Percentiles rank a stretch among this genome's conserved stretches.
Evolutionary conservation across 2,329 filamentous ascomycete species (phyloP).

Genomic region (Pseudopithomyces chartarum): DNA sequence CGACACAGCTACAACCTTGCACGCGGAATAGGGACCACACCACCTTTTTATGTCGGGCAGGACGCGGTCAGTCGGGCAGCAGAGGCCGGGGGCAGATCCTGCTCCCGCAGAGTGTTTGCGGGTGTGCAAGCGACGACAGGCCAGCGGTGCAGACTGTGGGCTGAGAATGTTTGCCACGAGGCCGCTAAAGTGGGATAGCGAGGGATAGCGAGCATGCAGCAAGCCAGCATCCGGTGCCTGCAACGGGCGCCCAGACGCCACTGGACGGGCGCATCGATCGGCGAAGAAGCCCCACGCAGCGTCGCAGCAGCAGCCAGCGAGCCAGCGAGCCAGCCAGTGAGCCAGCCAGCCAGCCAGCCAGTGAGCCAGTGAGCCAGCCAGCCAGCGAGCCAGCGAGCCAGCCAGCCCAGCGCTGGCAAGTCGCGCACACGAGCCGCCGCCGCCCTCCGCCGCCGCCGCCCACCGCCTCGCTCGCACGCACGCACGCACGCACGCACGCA

Average conservation of each 20-base stretch:
- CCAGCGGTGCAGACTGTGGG: not conserved
- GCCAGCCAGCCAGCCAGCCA: no score
- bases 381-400: no score
- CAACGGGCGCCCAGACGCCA: not conserved
- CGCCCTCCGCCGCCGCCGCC: not conserved
- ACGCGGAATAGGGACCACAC: not conserved
- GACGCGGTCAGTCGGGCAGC: not conserved
- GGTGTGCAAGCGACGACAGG: not conserved
- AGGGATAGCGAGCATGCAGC: not conserved
- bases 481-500: no score
- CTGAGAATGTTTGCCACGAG: slow-evolving; percentile 6
- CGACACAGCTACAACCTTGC: slow-evolving; percentile 1
- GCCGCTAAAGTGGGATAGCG: not conserved
- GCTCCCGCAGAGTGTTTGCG: not conserved
- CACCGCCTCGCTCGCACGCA: no score
- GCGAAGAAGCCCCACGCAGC: not conserved
- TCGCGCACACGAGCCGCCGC: no score
- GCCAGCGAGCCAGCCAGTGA: no score
- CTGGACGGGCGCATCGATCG: not conserved
- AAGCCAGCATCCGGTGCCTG: not conserved
- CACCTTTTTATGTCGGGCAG: not conserved
- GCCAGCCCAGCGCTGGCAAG: not conserved
- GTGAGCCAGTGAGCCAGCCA: no score
- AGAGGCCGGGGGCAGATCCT: not conserved
- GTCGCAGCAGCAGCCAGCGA: no score